Conservation (phyloP, 2,329 filamentous ascomycete species). For the Calonectria fujianensis region DNA sequence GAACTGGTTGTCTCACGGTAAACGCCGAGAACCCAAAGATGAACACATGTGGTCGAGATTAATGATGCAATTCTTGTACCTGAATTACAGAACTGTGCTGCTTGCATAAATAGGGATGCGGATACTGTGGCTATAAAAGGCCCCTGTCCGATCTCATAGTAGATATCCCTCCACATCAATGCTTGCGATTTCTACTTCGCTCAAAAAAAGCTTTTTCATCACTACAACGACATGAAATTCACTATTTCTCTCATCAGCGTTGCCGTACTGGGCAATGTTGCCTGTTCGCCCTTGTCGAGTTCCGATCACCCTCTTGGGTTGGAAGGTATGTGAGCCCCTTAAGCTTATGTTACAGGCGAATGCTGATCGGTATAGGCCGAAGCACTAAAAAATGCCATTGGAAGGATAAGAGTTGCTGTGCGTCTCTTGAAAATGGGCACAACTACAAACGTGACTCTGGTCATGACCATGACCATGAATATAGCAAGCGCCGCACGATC, state of each 20-base stretch:
- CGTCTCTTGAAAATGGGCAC: constrained; percentile 23
- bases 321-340: neutral
- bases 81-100: neutral
- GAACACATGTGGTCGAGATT: neutral
- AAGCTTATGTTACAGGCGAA: neutral
- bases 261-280: neutral
- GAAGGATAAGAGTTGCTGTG: constrained; percentile 46
- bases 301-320: neutral
- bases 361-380: constrained; percentile 40
- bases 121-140: neutral
- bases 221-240: neutral
- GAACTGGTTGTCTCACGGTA: neutral
- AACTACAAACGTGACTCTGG: neutral
- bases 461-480: neutral
- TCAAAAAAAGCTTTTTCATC: neutral
- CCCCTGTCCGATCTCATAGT: neutral
- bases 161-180: no score
- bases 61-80: no score
- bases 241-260: neutral
- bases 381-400: constrained; percentile 39
- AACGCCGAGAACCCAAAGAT: neutral
- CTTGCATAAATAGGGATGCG: neutral
- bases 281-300: neutral
- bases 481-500: constrained; percentile 38
- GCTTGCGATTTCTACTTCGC: no score